These are phyloP conservation scores for Ascoidea rubescens DNA, from an alignment of 805 yeast genomes.

Conservation along the genomic window DNA sequence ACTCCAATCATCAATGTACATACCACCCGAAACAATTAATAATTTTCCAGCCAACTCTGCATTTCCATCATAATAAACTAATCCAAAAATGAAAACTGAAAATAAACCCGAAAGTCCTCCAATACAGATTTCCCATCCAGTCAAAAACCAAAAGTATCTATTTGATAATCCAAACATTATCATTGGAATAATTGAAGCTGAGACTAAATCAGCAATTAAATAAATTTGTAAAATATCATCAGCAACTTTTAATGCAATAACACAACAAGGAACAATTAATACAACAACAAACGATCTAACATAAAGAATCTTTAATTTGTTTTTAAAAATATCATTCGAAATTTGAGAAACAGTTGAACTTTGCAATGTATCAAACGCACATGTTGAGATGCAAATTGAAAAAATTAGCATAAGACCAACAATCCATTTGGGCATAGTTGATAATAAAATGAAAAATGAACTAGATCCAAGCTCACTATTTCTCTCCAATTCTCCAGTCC, in stretches of 20 bases:
- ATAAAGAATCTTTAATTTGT: slow-evolving; percentile 52
- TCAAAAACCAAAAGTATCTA: slow-evolving; percentile 48
- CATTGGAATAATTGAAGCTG: slow-evolving; percentile 78
- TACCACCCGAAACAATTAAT: slow-evolving; percentile 64
- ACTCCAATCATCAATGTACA: slow-evolving; percentile 80
- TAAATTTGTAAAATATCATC: slow-evolving; percentile 76
- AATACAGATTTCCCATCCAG: slow-evolving; percentile 68
- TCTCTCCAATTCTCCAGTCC: slow-evolving; percentile 56
- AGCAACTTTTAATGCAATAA: slow-evolving; percentile 72
- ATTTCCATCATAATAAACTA: slow-evolving; percentile 49
- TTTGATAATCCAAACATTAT: slow-evolving; percentile 61
- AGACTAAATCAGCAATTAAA: slow-evolving; percentile 80
- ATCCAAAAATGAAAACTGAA: slow-evolving; percentile 72
- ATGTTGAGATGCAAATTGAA: slow-evolving; percentile 60
- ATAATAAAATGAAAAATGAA: slow-evolving; percentile 55
- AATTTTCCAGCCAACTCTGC: slow-evolving; percentile 70
- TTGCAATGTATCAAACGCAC: slow-evolving; percentile 81
- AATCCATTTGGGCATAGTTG: slow-evolving; percentile 74
- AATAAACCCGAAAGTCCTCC: slow-evolving; percentile 79
- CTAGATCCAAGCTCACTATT: slow-evolving; percentile 37
- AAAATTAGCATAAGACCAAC: slow-evolving; percentile 73
- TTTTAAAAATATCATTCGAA: slow-evolving; percentile 82
- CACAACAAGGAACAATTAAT: slow-evolving; percentile 77
- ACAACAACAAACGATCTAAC: slow-evolving; percentile 58
- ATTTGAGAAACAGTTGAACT: slow-evolving; percentile 80